A percentile compares a stretch with the other conserved stretches of the same genome.
These are phyloP conservation scores for Mediolabrus comicus DNA, from an alignment of 108 stramenopile species.

Conservation along the genomic window DNA sequence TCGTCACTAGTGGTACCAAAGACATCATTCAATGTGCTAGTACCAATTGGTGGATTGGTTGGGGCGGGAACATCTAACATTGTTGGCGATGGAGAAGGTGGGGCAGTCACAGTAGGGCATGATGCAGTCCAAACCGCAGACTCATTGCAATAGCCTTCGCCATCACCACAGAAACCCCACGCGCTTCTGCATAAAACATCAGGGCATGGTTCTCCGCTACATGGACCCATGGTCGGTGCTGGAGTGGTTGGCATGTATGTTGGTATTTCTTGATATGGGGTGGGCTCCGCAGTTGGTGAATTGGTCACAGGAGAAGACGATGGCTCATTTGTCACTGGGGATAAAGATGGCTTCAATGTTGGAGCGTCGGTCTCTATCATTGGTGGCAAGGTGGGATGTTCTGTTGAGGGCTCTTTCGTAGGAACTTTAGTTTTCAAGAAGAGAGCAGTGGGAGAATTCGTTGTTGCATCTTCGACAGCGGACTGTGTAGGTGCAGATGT, in stretches of 20 bases:
- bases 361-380: not conserved
- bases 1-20: not conserved
- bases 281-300: not conserved
- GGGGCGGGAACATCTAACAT: not conserved
- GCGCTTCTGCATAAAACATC: constrained; percentile 21
- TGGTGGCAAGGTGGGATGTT: not conserved
- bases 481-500: constrained; percentile 3
- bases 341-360: not conserved
- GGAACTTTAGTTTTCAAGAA: not conserved
- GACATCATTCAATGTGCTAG: constrained; percentile 1
- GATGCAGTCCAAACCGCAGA: constrained; percentile 30
- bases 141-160: constrained; percentile 32
- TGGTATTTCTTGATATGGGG: not conserved
- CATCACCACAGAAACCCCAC: constrained; percentile 44
- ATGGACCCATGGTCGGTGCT: constrained; percentile 33
- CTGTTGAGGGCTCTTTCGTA: not conserved
- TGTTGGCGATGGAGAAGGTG: constrained; percentile 11
- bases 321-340: not conserved
- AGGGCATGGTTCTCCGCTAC: constrained; percentile 39
- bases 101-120: constrained; percentile 10
- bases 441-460: not conserved
- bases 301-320: not conserved
- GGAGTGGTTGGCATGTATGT: constrained; percentile 27
- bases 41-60: not conserved
- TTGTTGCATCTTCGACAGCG: not conserved